Evolutionary conservation across 768 basidiomycete species (phyloP), one percentile per base, ranked within the genome.

Genomic region (Boletus edulis): DNA sequence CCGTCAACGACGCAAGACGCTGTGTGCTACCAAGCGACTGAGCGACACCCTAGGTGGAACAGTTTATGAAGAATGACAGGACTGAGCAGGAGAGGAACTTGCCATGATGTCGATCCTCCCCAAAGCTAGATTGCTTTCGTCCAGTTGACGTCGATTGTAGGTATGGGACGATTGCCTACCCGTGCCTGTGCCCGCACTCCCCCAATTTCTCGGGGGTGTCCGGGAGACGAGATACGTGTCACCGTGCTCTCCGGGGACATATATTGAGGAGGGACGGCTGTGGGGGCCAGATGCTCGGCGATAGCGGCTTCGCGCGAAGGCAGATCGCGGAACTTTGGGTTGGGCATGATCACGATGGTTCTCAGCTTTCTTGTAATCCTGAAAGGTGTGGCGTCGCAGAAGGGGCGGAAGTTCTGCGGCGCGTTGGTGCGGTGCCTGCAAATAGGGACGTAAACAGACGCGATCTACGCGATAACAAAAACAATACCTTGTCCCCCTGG

Each of bases 71-170:
- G 17, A 51, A 38, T 10, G 56, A 52, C 32, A 53, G 47, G 62
- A 54, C 39, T 14, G 27, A 40, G 35, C 17, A 13, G 37, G 32
- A 52, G 31, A 37, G 45, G 12, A 13, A 71, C 77, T 49, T 56
- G 77, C 84, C 72, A 81, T 68, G 55, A 86, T 77, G 57, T 79
- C 75, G 45, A 85, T 68, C 4, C 54, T 71, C 5, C 84, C 82
- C 9, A 72, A 64, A 9, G 71, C 74, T 3, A 71, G 69, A 11
- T 49, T 53, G 29, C 46, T 54, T 43, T 52, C 65, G n/a, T 49
- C 49, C 38, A 34, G 31, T 34, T 57, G 60, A 51, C 52, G 63
- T 9, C 59, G 55, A 52, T 22, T 18, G 29, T 47, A 9, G 1
- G 43, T 13, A 43, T 49, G 52, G 17, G 55, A 46, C 2, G 39